Conservation (phyloP, 257 asterid species). For the Cinchona pubescens region DNA sequence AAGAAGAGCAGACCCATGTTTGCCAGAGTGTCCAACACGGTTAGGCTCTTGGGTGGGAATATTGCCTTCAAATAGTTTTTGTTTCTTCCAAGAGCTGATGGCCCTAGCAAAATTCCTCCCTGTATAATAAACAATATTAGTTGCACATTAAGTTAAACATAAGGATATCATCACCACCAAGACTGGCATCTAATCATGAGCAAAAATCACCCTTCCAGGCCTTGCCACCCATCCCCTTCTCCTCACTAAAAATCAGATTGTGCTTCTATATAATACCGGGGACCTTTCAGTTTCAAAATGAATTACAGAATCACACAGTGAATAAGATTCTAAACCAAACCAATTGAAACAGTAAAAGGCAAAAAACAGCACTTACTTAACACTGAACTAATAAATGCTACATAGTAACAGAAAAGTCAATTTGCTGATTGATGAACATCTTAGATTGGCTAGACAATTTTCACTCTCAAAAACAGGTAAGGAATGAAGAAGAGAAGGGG, state of each 20-base stretch:
- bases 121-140: constrained; percentile 14
- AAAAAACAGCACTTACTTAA: not conserved
- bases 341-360: no score
- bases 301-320: not conserved
- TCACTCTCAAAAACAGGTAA: not conserved
- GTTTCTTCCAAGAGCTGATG: constrained; percentile 75
- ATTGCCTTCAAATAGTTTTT: constrained; percentile 43
- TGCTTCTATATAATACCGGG: not conserved
- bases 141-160: not conserved
- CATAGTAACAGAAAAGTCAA: not conserved
- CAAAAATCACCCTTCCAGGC: not conserved
- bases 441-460: not conserved
- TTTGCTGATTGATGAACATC: not conserved
- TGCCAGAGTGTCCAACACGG: constrained; percentile 76
- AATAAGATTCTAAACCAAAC: not conserved
- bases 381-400: not conserved
- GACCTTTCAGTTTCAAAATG: not conserved
- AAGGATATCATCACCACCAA: not conserved
- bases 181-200: no score
- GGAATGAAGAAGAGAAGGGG: not conserved
- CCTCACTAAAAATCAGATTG: not conserved
- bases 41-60: constrained; percentile 61
- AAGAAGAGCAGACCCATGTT: constrained; percentile 77
- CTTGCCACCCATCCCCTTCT: not conserved
- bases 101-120: constrained; percentile 89